phyloP scores from a whole-genome alignment of 2,329 filamentous ascomycete genomes.

The Pestalotiopsis fici region DNA sequence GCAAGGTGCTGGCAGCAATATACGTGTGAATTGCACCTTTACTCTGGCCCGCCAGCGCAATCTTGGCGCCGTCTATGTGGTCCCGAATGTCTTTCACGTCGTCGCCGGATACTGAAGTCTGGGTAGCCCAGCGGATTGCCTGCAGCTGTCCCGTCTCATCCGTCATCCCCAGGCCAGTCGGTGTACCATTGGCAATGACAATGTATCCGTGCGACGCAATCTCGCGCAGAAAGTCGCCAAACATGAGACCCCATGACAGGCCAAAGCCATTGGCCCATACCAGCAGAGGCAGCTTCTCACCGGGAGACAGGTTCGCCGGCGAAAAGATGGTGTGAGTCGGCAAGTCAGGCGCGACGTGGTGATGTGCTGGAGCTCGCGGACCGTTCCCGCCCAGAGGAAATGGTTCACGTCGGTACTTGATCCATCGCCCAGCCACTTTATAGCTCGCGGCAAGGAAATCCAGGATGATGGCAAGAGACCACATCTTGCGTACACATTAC shows the following conservation, averaged over 20 bases:
- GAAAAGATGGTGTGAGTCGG: neutral
- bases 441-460: neutral
- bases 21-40: neutral
- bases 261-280: neutral
- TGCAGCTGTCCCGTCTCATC: neutral
- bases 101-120: neutral
- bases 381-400: neutral
- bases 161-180: neutral
- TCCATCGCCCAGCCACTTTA: neutral
- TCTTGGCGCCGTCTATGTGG: neutral
- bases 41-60: slow-evolving; percentile 1
- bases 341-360: neutral
- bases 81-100: neutral
- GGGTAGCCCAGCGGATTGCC: neutral
- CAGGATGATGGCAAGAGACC: neutral
- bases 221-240: neutral
- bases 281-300: neutral
- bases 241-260: neutral
- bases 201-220: neutral
- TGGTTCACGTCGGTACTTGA: neutral
- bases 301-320: neutral
- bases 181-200: neutral
- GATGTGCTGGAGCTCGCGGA: neutral
- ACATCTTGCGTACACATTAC: neutral
- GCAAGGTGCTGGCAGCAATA: neutral